A percentile compares a stretch with the other conserved stretches of the same genome.
phyloP scores from a whole-genome alignment of 2,329 filamentous ascomycete genomes.

The Neophaeococcomyces mojaviensis region DNA sequence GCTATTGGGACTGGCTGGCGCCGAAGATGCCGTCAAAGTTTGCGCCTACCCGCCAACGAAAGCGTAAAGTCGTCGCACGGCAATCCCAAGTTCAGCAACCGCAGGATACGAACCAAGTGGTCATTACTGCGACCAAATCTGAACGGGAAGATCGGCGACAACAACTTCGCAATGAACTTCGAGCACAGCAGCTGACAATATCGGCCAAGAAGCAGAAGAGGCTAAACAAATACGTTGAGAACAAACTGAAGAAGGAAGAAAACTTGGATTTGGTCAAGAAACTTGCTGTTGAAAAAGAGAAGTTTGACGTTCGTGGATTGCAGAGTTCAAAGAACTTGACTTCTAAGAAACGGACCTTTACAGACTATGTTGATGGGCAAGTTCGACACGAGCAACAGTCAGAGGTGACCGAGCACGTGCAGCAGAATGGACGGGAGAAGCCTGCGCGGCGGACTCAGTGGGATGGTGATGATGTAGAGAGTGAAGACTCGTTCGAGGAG shows the following conservation, averaged over 20 bases:
- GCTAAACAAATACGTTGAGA: constrained; percentile 69
- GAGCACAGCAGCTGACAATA: constrained; percentile 48
- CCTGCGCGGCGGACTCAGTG: constrained; percentile 4
- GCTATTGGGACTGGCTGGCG: background rate
- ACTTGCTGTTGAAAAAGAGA: constrained; percentile 66
- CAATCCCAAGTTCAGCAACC: background rate
- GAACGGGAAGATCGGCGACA: constrained; percentile 48
- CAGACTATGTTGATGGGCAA: constrained; percentile 43
- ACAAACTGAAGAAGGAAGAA: constrained; percentile 90
- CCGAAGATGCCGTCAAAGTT: background rate
- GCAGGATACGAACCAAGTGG: constrained; percentile 37
- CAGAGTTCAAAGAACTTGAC: constrained; percentile 72
- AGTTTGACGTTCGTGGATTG: constrained; percentile 66
- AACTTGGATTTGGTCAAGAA: constrained; percentile 77
- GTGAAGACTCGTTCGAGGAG: constrained; percentile 23
- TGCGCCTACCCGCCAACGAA: background rate
- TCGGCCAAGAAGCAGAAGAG: constrained; percentile 60
- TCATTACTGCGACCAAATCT: constrained; percentile 40
- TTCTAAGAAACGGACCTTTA: constrained; percentile 50
- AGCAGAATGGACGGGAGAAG: constrained; percentile 51
- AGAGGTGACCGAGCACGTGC: constrained; percentile 10
- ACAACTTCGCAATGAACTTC: constrained; percentile 47
- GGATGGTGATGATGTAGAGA: constrained; percentile 16
- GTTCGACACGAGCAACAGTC: background rate
- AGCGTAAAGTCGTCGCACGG: background rate